phyloP scores from a whole-genome alignment of 768 basidiomycete genomes.

The Boletus reticulatus region DNA sequence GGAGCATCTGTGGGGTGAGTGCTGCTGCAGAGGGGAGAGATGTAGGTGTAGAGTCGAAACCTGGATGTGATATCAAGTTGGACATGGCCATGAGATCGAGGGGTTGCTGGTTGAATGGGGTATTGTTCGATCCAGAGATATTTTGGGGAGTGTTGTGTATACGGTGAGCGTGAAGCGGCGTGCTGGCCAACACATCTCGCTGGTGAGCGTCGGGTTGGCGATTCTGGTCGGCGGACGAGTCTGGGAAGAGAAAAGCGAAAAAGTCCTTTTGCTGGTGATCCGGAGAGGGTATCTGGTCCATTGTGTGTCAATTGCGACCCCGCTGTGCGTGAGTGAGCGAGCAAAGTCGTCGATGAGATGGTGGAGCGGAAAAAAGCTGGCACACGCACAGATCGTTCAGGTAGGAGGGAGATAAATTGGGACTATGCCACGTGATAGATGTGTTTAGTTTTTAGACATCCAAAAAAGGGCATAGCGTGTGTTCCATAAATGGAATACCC shows the following conservation, averaged over 20 bases:
- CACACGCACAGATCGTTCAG: conserved; percentile 1
- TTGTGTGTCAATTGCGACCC: not conserved
- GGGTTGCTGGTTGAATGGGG: conserved; percentile 30
- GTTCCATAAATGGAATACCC: not conserved
- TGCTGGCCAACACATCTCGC: conserved; percentile 6
- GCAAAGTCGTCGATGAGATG: conserved; percentile 2
- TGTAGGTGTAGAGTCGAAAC: conserved; percentile 30
- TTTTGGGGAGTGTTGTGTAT: not conserved
- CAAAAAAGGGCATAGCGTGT: not conserved
- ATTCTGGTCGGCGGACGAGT: conserved; percentile 25
- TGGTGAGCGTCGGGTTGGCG: conserved; percentile 24
- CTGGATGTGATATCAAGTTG: conserved; percentile 52
- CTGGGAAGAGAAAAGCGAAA: conserved; percentile 34
- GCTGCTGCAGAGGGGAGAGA: conserved; percentile 19
- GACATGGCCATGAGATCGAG: conserved; percentile 46
- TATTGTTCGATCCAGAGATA: conserved; percentile 7
- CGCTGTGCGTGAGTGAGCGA: not conserved
- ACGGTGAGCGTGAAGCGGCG: conserved; percentile 12
- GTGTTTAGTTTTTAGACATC: not conserved
- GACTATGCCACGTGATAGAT: not conserved
- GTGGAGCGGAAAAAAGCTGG: conserved; percentile 2
- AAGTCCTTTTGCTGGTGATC: conserved; percentile 37
- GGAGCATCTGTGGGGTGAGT: conserved; percentile 47
- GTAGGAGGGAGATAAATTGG: not conserved
- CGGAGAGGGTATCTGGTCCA: conserved; percentile 27